A percentile compares a stretch with the other conserved stretches of the same genome.
Evolutionary conservation across 768 basidiomycete genomes (phyloP).

Genomic region (Lactarius sanguifluus): DNA sequence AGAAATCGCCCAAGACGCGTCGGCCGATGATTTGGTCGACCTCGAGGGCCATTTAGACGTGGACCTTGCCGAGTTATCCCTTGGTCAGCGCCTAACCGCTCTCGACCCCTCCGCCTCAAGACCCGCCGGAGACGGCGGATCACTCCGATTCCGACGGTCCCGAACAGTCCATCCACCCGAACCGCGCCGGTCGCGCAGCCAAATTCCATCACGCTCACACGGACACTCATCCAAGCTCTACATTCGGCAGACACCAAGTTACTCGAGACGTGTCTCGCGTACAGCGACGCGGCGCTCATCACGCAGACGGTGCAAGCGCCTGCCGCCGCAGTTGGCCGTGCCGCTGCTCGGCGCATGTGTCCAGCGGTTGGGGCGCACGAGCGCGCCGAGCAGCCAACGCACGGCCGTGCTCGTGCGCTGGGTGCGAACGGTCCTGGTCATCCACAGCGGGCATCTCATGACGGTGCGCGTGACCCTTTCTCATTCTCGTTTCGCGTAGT

Average conservation of each 20-base stretch:
- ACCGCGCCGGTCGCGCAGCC: slow-evolving; percentile 36
- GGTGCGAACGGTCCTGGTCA: slow-evolving; percentile 78
- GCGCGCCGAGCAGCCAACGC: slow-evolving; percentile 76
- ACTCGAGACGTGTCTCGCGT: slow-evolving; percentile 81
- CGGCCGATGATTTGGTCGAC: slow-evolving; percentile 51
- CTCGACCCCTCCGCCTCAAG: slow-evolving; percentile 48
- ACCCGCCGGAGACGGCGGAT: slow-evolving; percentile 41
- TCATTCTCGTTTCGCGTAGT: slow-evolving; percentile 14
- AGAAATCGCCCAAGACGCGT: slow-evolving; percentile 58
- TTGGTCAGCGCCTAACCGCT: slow-evolving; percentile 86
- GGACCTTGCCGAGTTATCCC: slow-evolving; percentile 85
- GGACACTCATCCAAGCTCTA: slow-evolving; percentile 92
- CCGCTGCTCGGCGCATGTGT: slow-evolving; percentile 86
- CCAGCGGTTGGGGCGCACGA: slow-evolving; percentile 80
- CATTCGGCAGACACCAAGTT: slow-evolving; percentile 91
- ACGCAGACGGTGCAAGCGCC: slow-evolving; percentile 80
- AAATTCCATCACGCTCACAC: slow-evolving; percentile 85
- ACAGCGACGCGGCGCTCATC: slow-evolving; percentile 80
- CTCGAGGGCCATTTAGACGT: slow-evolving; percentile 74
- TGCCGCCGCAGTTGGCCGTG: slow-evolving; percentile 86
- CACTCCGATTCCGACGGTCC: slow-evolving; percentile 51
- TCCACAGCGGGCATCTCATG: slow-evolving; percentile 91
- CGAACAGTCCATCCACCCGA: slow-evolving; percentile 34
- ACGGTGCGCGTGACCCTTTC: slow-evolving; percentile 58
- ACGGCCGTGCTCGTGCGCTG: slow-evolving; percentile 68